Evolutionary conservation across 2,329 filamentous ascomycete genomes (phyloP).

Genomic region (Curvularia sp.): DNA sequence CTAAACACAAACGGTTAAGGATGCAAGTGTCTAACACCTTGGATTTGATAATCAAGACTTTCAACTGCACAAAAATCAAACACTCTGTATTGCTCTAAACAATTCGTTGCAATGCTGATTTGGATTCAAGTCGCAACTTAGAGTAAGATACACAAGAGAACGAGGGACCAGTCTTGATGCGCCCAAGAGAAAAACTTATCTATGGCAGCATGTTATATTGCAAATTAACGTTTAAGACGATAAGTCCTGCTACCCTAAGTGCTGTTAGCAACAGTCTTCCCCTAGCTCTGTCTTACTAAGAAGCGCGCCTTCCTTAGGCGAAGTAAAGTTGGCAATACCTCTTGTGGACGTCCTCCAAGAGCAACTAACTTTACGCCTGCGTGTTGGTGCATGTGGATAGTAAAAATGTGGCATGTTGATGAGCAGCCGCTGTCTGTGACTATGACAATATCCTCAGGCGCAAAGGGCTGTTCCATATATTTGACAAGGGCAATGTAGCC

Average conservation of each 20-base stretch:
- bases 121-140: too few species aligned
- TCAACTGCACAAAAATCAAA: too few species aligned
- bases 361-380: not conserved
- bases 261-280: not conserved
- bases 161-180: too few species aligned
- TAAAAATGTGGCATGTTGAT: not conserved
- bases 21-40: too few species aligned
- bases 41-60: too few species aligned
- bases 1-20: too few species aligned
- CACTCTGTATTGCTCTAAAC: too few species aligned
- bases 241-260: not conserved
- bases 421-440: not conserved
- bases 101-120: too few species aligned
- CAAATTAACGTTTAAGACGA: not conserved
- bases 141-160: too few species aligned
- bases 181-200: too few species aligned
- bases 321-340: not conserved
- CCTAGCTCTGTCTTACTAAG: not conserved
- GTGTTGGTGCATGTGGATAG: not conserved
- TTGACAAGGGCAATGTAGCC: constrained; percentile 41
- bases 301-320: not conserved
- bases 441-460: constrained; percentile 56
- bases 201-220: too few species aligned
- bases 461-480: constrained; percentile 57
- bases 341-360: not conserved